Conservation (phyloP, 78 protist genomes). For the Dictyostelium brefeldianum region DNA sequence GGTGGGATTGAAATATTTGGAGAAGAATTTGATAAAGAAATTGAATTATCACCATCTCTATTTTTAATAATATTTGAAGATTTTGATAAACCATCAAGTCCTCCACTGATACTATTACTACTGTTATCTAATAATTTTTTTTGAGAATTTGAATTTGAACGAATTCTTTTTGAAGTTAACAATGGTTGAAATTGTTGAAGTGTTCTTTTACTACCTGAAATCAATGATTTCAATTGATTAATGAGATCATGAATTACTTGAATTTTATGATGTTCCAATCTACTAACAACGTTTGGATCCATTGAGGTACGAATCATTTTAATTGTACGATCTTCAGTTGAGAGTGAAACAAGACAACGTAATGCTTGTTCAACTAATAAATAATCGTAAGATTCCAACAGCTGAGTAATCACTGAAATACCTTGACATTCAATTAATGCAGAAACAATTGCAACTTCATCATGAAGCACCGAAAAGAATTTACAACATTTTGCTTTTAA, state of each 20-base stretch:
- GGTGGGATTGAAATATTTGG: not conserved
- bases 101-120: not conserved
- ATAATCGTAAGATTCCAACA: slow-evolving; percentile 56
- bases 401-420: not conserved
- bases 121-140: not conserved
- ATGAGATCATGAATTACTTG: slow-evolving; percentile 22
- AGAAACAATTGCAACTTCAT: slow-evolving; percentile 45
- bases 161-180: slow-evolving; percentile 47
- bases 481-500: slow-evolving; percentile 58
- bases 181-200: slow-evolving; percentile 65
- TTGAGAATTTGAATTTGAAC: slow-evolving; percentile 22
- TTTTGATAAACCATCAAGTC: slow-evolving; percentile 26
- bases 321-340: slow-evolving; percentile 49
- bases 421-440: slow-evolving; percentile 22
- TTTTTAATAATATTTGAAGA: not conserved
- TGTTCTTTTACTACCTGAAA: slow-evolving; percentile 53
- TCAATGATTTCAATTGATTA: slow-evolving; percentile 16
- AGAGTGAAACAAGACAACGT: slow-evolving; percentile 17
- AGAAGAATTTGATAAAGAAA: not conserved
- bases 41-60: not conserved
- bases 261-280: slow-evolving; percentile 74
- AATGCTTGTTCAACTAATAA: slow-evolving; percentile 56
- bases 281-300: slow-evolving; percentile 19
- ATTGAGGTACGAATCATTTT: slow-evolving; percentile 43
- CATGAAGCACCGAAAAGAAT: slow-evolving; percentile 20